A percentile compares a stretch with the other conserved stretches of the same genome.
Evolutionary conservation across 2,329 filamentous ascomycete genomes (phyloP).

Genomic region (Westerdykella sp.): DNA sequence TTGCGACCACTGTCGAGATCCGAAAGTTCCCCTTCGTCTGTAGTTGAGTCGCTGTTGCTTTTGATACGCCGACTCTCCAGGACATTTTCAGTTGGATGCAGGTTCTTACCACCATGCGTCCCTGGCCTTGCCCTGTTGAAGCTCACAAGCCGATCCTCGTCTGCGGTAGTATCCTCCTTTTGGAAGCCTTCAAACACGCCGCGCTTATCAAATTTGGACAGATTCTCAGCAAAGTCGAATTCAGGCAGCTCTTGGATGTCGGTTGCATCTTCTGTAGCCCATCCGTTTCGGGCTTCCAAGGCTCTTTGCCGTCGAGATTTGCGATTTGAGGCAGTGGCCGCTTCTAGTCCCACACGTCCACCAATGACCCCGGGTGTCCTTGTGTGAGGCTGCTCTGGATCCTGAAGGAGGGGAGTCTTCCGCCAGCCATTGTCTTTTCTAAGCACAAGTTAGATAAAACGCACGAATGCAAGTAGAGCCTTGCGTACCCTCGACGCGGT

Average conservation of each 20-base stretch:
- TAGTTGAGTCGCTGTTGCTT: constrained; percentile 30
- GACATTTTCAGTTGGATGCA: constrained; percentile 89
- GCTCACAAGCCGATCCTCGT: constrained; percentile 81
- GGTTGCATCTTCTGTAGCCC: constrained; percentile 93
- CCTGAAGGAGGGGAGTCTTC: constrained; percentile 61
- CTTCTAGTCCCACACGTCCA: constrained; percentile 32
- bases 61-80: constrained; percentile 52
- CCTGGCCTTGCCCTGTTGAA: constrained; percentile 64
- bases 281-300: constrained; percentile 65
- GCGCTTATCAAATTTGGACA: constrained; percentile 93
- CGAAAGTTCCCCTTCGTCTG: constrained; percentile 29
- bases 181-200: constrained; percentile 87
- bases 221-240: constrained; percentile 84
- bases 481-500: constrained; percentile 29
- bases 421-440: constrained; percentile 60
- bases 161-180: constrained; percentile 81
- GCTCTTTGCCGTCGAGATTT: constrained; percentile 45
- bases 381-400: constrained; percentile 40
- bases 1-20: constrained; percentile 36
- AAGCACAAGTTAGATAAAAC: constrained; percentile 5
- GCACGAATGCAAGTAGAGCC: constrained; percentile 7
- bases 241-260: constrained; percentile 91
- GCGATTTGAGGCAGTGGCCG: constrained; percentile 34
- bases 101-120: constrained; percentile 69
- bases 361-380: constrained; percentile 36